These are phyloP conservation scores for Sabuloglossum arenarium DNA, from an alignment of 495 filamentous ascomycete genomes.

Conservation along the genomic window DNA sequence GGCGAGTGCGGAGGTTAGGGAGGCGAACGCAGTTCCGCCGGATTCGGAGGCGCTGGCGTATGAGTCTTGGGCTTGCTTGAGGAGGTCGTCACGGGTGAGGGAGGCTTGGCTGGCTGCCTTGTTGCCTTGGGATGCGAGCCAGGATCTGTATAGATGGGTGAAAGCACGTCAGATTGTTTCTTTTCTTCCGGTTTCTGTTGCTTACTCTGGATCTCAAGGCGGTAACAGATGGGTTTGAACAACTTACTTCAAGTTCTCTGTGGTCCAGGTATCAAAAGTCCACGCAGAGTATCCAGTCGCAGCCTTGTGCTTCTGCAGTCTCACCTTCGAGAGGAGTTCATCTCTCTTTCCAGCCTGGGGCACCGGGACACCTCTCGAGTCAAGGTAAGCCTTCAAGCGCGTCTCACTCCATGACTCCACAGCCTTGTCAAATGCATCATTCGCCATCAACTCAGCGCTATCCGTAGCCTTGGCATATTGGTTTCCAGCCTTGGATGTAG, in stretches of 20 bases:
- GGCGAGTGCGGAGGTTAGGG: conserved; percentile 51
- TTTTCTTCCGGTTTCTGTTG: not conserved
- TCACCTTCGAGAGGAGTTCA: conserved; percentile 57
- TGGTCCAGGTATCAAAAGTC: conserved; percentile 70
- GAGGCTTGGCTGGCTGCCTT: conserved; percentile 46
- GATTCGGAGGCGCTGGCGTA: conserved; percentile 48
- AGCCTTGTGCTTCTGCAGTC: conserved; percentile 51
- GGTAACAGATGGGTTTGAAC: too few species aligned
- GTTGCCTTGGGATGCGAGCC: conserved; percentile 34
- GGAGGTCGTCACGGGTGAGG: conserved; percentile 49
- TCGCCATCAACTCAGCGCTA: conserved; percentile 36
- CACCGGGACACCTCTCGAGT: conserved; percentile 44
- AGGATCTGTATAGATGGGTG: conserved; percentile 32
- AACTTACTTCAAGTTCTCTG: conserved; percentile 48
- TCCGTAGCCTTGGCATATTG: conserved; percentile 58
- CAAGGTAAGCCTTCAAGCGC: conserved; percentile 58
- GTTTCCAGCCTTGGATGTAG: conserved; percentile 64
- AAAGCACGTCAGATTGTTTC: conserved; percentile 8
- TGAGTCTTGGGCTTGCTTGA: conserved; percentile 47
- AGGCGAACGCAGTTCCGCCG: conserved; percentile 47
- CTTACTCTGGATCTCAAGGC: too few species aligned
- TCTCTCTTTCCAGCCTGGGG: conserved; percentile 59
- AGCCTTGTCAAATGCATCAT: conserved; percentile 44
- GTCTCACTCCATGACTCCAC: conserved; percentile 49
- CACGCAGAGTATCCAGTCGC: conserved; percentile 51